phyloP scores from a whole-genome alignment of 129 eudicot genomes.

The Artemisia argyi region DNA sequence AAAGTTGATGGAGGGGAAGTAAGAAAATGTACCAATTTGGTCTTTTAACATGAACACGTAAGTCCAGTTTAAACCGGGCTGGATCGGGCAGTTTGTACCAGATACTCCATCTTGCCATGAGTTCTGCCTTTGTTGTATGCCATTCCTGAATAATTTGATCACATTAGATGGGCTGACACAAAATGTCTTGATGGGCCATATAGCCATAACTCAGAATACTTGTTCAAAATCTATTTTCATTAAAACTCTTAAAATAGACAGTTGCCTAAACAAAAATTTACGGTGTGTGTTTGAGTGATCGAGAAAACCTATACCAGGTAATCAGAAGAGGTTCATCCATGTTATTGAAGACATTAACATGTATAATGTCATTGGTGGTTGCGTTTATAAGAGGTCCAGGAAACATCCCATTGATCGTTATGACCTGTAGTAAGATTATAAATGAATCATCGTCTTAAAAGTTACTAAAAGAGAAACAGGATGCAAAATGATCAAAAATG shows the following conservation, averaged over 20 bases:
- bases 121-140: constrained; percentile 41
- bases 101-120: constrained; percentile 84
- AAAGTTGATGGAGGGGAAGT: constrained; percentile 52
- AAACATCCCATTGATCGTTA: constrained; percentile 55
- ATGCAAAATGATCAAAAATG: background rate
- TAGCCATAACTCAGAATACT: background rate
- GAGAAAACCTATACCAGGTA: constrained; percentile 45
- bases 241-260: too few species aligned
- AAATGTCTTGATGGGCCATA: background rate
- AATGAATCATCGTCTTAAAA: background rate
- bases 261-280: background rate
- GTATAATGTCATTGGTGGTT: constrained; percentile 52
- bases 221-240: too few species aligned
- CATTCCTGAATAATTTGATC: constrained; percentile 40
- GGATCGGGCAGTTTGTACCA: constrained; percentile 66
- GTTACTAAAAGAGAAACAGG: background rate
- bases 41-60: constrained; percentile 49
- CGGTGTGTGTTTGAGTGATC: background rate
- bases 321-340: constrained; percentile 64
- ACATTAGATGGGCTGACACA: background rate
- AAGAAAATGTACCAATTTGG: constrained; percentile 58
- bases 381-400: constrained; percentile 67
- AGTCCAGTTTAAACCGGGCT: constrained; percentile 59
- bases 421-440: constrained; percentile 35
- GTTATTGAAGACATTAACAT: constrained; percentile 50